Base-by-base conservation (phyloP, 2,329 filamentous ascomycete genomes). In the Blumeria graminis region DNA sequence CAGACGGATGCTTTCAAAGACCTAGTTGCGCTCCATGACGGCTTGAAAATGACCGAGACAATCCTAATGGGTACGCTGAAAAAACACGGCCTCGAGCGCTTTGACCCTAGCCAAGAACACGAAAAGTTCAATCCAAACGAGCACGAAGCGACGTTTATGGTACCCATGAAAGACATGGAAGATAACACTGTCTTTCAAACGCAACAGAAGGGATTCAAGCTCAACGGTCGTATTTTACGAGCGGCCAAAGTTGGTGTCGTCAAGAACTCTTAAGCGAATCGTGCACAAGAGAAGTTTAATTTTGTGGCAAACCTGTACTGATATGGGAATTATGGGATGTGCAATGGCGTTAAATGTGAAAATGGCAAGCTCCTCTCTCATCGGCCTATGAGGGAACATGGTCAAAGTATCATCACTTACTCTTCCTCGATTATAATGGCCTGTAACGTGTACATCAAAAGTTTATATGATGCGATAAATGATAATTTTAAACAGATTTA, bases 231-330 rank as follows among this genome's bases (percentile, higher is more conserved):
- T 59, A 76, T 94, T 57, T 71, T 98, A 65, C 80, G 92, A 69
- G 87, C 90, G 61, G 87, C 90, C 67, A 94, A 96, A 77, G 90
- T 96, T 61, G 89, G 90, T 67, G 88, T 95, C 57, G 89, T 94
- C 62, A 94, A 92, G 78, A 94, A 92, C 72, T 55, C 53, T 3
- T 28, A 28, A 28, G 4, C 4, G 22, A 28, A 28, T 28, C 1
- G 4, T 28, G 2, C 4, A 28, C 22, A 28, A 28, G 22, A 28
- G 22, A 28, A 28, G 22, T 4, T 28, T 28, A 28, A 28, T 28
- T 28, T 28, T 28, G 22, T 28, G 22, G 4, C 1, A 28, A 28
- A 1, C 22, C 22, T 28, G 22, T 28, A 28, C 22, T 28, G 22
- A 28, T 28, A 28, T 28, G 22, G 22, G 22, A 28, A 28, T 28